phyloP scores from a whole-genome alignment of 192 early-diverging fungal genomes.

The Coemansia asiatica region DNA sequence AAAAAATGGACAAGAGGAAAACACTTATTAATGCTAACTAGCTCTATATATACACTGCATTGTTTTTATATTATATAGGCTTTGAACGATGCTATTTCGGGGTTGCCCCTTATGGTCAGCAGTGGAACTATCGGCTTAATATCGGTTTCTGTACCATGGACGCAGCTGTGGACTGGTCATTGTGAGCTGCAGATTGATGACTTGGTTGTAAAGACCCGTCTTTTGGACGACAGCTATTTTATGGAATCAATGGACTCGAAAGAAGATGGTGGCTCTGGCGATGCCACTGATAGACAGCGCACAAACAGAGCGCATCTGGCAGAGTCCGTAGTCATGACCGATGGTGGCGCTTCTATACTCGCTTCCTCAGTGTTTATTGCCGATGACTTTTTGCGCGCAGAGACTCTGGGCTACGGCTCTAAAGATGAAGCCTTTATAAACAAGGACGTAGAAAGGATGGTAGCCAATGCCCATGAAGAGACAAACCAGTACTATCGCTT shows the following conservation, averaged over 20 bases:
- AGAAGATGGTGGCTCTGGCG: slow-evolving; percentile 10
- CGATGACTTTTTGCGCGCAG: slow-evolving; percentile 78
- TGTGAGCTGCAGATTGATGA: slow-evolving; percentile 72
- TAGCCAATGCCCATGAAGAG: slow-evolving; percentile 51
- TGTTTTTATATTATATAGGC: slow-evolving; percentile 53
- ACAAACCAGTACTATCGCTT: slow-evolving; percentile 39
- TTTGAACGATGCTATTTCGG: slow-evolving; percentile 67
- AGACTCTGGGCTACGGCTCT: slow-evolving; percentile 61
- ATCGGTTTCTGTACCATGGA: slow-evolving; percentile 76
- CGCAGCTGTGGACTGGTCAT: slow-evolving; percentile 78
- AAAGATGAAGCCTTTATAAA: slow-evolving; percentile 60
- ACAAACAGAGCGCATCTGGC: slow-evolving; percentile 21
- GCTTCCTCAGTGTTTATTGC: slow-evolving; percentile 84
- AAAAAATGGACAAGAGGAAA: too few species aligned
- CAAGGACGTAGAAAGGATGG: slow-evolving; percentile 55
- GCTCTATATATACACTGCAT: neutral
- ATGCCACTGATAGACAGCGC: slow-evolving; percentile 13
- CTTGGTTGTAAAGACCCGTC: slow-evolving; percentile 57
- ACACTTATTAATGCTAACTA: neutral
- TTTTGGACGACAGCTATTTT: slow-evolving; percentile 19
- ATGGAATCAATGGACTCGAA: slow-evolving; percentile 13
- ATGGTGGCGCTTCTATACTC: slow-evolving; percentile 67
- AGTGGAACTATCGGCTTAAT: slow-evolving; percentile 71
- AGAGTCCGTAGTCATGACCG: slow-evolving; percentile 48
- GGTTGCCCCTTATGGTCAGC: slow-evolving; percentile 68